A percentile compares a stretch with the other conserved stretches of the same genome.
phyloP scores from a whole-genome alignment of 176 grass and related monocot species.

The Ensete ventricosum region DNA sequence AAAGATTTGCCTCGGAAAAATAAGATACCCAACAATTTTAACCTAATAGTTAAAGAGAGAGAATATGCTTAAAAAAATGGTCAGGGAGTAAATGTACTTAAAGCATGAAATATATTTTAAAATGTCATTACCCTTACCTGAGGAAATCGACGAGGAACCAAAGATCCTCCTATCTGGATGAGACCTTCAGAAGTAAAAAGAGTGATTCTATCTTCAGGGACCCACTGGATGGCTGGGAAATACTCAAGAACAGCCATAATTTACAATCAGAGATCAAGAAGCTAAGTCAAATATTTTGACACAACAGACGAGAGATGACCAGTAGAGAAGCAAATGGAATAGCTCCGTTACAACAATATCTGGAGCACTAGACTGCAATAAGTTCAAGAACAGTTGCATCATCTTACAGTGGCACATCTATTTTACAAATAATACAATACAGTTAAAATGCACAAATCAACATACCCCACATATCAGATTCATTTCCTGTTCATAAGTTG shows the following conservation, averaged over 20 bases:
- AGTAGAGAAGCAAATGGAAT: background rate
- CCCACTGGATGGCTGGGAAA: conserved; percentile 65
- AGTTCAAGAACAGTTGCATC: too few species aligned
- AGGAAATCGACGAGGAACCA: conserved; percentile 53
- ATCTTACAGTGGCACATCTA: too few species aligned
- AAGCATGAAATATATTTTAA: background rate
- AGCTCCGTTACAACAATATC: too few species aligned
- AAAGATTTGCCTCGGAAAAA: background rate
- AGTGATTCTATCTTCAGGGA: conserved; percentile 64
- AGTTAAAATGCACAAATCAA: too few species aligned
- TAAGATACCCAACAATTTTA: background rate
- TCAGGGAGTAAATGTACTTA: background rate
- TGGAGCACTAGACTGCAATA: too few species aligned
- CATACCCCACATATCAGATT: too few species aligned
- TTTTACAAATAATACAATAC: too few species aligned
- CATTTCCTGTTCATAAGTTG: too few species aligned
- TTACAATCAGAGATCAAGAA: background rate
- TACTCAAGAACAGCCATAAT: conserved; percentile 18
- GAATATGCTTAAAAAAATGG: too few species aligned
- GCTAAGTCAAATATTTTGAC: background rate
- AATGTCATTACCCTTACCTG: conserved; percentile 36
- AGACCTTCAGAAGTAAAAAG: conserved; percentile 92
- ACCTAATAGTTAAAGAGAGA: background rate
- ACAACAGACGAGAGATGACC: background rate
- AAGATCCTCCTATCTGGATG: conserved; percentile 72